phyloP scores from a whole-genome alignment of 805 yeast species.

The Clavispora phyllophila region DNA sequence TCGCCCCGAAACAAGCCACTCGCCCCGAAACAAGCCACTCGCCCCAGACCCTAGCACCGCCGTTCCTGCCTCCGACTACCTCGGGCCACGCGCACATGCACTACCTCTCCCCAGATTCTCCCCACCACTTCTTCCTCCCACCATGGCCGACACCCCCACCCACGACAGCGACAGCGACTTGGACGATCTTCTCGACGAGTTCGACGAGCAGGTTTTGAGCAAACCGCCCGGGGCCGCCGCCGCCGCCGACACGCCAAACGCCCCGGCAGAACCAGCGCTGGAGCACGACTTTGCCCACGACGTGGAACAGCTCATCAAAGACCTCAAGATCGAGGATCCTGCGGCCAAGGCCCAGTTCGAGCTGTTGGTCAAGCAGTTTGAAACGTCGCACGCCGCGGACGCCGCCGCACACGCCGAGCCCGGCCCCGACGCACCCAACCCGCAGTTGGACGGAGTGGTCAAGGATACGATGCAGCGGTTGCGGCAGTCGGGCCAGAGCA shows the following conservation, averaged over 20 bases:
- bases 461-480: constrained; percentile 75
- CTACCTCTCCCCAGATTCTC: neutral
- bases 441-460: constrained; percentile 68
- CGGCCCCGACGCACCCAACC: constrained; percentile 9
- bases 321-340: constrained; percentile 47
- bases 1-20: too few relatives aligned
- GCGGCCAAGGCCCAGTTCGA: constrained; percentile 49
- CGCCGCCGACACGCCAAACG: constrained; percentile 11
- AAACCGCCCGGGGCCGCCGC: constrained; percentile 52
- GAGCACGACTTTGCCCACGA: constrained; percentile 29
- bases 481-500: constrained; percentile 67
- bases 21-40: too few relatives aligned
- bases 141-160: neutral
- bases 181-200: constrained; percentile 82
- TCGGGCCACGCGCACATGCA: neutral
- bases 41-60: too few relatives aligned
- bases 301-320: constrained; percentile 42
- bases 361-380: constrained; percentile 40
- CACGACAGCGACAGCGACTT: constrained; percentile 55
- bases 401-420: constrained; percentile 26
- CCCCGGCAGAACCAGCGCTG: constrained; percentile 16
- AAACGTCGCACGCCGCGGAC: constrained; percentile 29
- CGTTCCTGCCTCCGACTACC: too few relatives aligned
- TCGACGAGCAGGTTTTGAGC: constrained; percentile 63
- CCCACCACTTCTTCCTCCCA: neutral